Evolutionary conservation across 306 rosid species (phyloP).

Genomic region (Lotus japonicus): DNA sequence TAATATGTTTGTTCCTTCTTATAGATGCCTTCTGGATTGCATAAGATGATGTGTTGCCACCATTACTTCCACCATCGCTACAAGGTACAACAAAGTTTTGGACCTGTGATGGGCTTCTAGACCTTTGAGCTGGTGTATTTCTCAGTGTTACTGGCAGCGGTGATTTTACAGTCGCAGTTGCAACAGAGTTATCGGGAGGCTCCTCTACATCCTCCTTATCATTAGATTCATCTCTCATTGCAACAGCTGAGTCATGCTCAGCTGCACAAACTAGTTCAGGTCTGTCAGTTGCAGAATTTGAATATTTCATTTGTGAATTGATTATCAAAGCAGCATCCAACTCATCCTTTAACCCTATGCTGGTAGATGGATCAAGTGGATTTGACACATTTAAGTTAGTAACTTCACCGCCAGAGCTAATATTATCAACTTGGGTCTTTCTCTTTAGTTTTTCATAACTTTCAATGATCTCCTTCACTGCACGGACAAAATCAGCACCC

Average conservation of each 20-base stretch:
- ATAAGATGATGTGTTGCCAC: slow-evolving; percentile 29
- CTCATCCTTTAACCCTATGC: slow-evolving; percentile 42
- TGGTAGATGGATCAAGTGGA: slow-evolving; percentile 40
- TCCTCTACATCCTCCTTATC: slow-evolving; percentile 44
- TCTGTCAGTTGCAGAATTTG: slow-evolving; percentile 38
- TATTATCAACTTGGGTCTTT: slow-evolving; percentile 40
- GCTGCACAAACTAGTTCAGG: slow-evolving; percentile 37
- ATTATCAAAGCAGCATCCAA: slow-evolving; percentile 36
- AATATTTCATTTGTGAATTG: slow-evolving; percentile 40
- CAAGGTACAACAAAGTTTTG: slow-evolving; percentile 31
- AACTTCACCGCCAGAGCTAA: slow-evolving; percentile 40
- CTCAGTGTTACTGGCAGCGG: slow-evolving; percentile 33
- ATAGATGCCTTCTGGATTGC: slow-evolving; percentile 32
- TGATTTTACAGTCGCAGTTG: slow-evolving; percentile 33
- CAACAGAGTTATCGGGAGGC: slow-evolving; percentile 32
- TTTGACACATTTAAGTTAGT: slow-evolving; percentile 36
- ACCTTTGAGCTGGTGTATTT: slow-evolving; percentile 45
- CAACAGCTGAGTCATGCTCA: slow-evolving; percentile 40
- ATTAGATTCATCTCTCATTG: slow-evolving; percentile 29
- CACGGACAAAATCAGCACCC: slow-evolving; percentile 92
- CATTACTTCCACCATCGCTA: slow-evolving; percentile 41
- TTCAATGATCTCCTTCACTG: slow-evolving; percentile 78
- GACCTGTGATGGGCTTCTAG: slow-evolving; percentile 62
- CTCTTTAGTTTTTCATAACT: slow-evolving; percentile 61
- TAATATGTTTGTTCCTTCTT: slow-evolving; percentile 46